phyloP scores from a whole-genome alignment of 495 filamentous ascomycete species.

The Aspergillus wentii region DNA sequence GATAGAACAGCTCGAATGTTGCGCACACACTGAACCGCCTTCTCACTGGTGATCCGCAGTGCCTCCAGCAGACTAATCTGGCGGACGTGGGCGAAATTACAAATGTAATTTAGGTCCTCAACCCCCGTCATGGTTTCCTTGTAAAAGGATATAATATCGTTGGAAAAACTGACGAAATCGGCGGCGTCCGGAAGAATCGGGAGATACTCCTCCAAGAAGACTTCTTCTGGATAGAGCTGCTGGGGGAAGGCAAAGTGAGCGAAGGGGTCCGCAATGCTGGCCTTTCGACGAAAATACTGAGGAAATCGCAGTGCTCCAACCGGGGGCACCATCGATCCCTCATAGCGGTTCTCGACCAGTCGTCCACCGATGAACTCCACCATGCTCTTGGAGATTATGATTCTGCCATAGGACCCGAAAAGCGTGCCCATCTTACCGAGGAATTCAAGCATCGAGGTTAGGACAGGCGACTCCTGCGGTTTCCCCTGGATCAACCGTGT shows the following conservation, averaged over 20 bases:
- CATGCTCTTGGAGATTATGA: constrained; percentile 2
- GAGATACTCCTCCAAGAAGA: constrained; percentile 4
- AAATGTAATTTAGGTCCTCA: constrained; percentile 10
- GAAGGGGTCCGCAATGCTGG: constrained; percentile 5
- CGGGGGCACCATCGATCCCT: too few relatives aligned
- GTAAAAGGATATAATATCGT: constrained; percentile 12
- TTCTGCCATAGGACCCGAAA: background rate
- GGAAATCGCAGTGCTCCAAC: too few relatives aligned
- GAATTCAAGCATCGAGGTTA: too few relatives aligned
- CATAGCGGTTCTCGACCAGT: constrained; percentile 1
- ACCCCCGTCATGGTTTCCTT: constrained; percentile 6
- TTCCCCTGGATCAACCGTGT: too few relatives aligned
- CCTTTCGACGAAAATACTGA: constrained; percentile 6
- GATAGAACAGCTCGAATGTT: too few relatives aligned
- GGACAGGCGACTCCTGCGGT: too few relatives aligned
- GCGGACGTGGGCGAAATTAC: constrained; percentile 7
- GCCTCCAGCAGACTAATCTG: too few relatives aligned
- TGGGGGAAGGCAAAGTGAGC: constrained; percentile 5
- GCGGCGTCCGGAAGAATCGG: constrained; percentile 1
- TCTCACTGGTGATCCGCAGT: too few relatives aligned
- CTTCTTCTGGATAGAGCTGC: constrained; percentile 3
- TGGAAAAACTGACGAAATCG: constrained; percentile 3
- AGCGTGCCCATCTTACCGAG: background rate
- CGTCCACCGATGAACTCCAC: constrained; percentile 3
- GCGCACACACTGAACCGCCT: too few relatives aligned